Conservation (phyloP, 2,329 filamentous ascomycete genomes). For the Acephala macrosclerotiorum region DNA sequence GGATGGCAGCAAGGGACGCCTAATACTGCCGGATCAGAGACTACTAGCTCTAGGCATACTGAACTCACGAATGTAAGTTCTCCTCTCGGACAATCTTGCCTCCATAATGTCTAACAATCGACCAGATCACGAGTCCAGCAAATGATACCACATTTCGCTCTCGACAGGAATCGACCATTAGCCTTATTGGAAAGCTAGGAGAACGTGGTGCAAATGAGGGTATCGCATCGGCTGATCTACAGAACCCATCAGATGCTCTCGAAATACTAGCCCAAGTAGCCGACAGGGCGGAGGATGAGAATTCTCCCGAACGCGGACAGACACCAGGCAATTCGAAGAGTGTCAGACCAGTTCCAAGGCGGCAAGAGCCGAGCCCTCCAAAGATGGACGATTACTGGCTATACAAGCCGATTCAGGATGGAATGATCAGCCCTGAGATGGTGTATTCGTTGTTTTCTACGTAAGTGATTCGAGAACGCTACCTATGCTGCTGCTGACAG, state of each 20-base stretch:
- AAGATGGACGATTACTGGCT: slow-evolving; percentile 36
- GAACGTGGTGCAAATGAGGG: slow-evolving; percentile 33
- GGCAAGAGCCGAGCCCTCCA: slow-evolving; percentile 22
- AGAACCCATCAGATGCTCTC: slow-evolving; percentile 44
- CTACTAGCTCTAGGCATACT: slow-evolving; percentile 31
- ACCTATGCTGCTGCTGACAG: not conserved
- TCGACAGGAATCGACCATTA: slow-evolving; percentile 31
- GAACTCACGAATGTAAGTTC: slow-evolving; percentile 35
- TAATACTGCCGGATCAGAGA: slow-evolving; percentile 28
- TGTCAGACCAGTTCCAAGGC: slow-evolving; percentile 17
- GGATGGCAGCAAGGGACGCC: slow-evolving; percentile 31
- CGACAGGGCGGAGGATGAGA: slow-evolving; percentile 41
- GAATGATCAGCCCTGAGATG: slow-evolving; percentile 37
- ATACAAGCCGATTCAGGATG: slow-evolving; percentile 41
- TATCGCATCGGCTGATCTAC: slow-evolving; percentile 42
- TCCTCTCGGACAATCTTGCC: not conserved
- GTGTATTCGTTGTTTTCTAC: slow-evolving; percentile 40
- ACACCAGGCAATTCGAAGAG: slow-evolving; percentile 26
- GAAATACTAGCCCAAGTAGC: slow-evolving; percentile 44
- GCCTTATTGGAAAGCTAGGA: slow-evolving; percentile 25
- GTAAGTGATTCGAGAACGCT: slow-evolving; percentile 20
- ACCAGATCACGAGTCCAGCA: slow-evolving; percentile 30
- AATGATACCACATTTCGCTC: slow-evolving; percentile 28
- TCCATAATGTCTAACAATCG: slow-evolving; percentile 13
- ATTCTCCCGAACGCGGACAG: slow-evolving; percentile 37